A percentile compares a stretch with the other conserved stretches of the same genome.
These are phyloP conservation scores for Cystofilobasidium bisporidii DNA, from an alignment of 768 basidiomycete genomes.

Conservation along the genomic window DNA sequence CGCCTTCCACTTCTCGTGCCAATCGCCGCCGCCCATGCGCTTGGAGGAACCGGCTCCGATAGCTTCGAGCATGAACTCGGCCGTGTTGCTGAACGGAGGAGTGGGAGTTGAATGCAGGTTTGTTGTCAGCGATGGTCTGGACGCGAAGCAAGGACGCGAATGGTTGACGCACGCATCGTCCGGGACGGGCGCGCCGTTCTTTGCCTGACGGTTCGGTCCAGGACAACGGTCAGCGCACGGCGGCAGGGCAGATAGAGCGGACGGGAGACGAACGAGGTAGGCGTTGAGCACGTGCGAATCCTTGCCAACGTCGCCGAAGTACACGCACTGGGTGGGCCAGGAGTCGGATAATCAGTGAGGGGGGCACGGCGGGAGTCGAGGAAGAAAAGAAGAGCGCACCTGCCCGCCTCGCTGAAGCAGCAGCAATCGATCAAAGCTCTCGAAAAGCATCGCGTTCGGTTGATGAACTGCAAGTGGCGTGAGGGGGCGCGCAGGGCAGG, in stretches of 20 bases:
- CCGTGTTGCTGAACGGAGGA: conserved; percentile 45
- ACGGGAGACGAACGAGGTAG: conserved; percentile 55
- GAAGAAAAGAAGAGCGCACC: background rate
- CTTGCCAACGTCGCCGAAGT: conserved; percentile 52
- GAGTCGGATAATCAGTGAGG: too few relatives aligned
- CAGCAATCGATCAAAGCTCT: conserved; percentile 68
- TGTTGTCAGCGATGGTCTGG: too few relatives aligned
- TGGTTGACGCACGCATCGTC: conserved; percentile 46
- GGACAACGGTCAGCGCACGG: too few relatives aligned
- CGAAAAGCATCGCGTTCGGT: conserved; percentile 76
- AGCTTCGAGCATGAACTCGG: conserved; percentile 50
- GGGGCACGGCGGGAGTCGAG: too few relatives aligned
- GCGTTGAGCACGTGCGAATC: conserved; percentile 54
- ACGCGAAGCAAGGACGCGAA: background rate
- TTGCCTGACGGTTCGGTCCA: too few relatives aligned
- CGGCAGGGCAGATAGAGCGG: too few relatives aligned
- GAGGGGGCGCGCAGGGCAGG: too few relatives aligned
- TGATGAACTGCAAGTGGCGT: conserved; percentile 62
- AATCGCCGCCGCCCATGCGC: conserved; percentile 63
- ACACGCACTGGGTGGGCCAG: conserved; percentile 45
- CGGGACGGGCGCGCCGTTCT: conserved; percentile 57
- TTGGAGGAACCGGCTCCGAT: conserved; percentile 56
- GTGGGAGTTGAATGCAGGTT: background rate
- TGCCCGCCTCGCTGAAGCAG: conserved; percentile 69
- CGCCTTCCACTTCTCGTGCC: conserved; percentile 74